A percentile compares a stretch with the other conserved stretches of the same genome.
Conservation (phyloP, 495 filamentous ascomycete genomes). For the Aspergillus taichungensis region DNA sequence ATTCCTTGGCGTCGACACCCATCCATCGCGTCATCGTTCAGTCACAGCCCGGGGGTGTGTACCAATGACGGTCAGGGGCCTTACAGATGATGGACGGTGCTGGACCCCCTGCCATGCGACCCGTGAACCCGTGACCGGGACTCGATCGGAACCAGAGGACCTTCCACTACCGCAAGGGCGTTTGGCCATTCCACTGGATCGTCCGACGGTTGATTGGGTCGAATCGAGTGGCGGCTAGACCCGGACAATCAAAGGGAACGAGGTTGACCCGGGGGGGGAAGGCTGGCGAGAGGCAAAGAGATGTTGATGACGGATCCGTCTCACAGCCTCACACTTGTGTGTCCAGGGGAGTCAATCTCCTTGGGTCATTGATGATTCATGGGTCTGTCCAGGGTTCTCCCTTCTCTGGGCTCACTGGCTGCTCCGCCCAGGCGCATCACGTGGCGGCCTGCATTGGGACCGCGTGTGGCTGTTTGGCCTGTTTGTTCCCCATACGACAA, state of each 20-base stretch:
- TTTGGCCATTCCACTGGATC: not conserved
- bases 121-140: not conserved
- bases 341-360: not conserved
- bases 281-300: not conserved
- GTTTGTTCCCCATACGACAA: not conserved
- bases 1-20: not conserved
- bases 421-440: constrained; percentile 3
- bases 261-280: not conserved
- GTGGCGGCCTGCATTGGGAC: constrained; percentile 2
- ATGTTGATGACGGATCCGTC: not conserved
- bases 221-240: constrained; percentile 4
- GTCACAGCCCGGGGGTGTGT: constrained; percentile 5
- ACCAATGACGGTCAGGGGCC: constrained; percentile 7
- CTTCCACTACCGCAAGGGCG: too few species aligned
- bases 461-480: constrained; percentile 4
- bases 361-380: too few species aligned
- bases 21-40: constrained; percentile 9
- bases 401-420: constrained; percentile 1
- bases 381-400: too few species aligned
- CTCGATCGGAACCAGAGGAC: too few species aligned
- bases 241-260: constrained; percentile 2
- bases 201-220: not conserved
- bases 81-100: constrained; percentile 10
- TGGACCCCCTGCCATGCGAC: constrained; percentile 5
- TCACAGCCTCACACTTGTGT: not conserved